Base-by-base conservation (phyloP, 208 protist species). In the Acanthamoeba divionensis region DNA sequence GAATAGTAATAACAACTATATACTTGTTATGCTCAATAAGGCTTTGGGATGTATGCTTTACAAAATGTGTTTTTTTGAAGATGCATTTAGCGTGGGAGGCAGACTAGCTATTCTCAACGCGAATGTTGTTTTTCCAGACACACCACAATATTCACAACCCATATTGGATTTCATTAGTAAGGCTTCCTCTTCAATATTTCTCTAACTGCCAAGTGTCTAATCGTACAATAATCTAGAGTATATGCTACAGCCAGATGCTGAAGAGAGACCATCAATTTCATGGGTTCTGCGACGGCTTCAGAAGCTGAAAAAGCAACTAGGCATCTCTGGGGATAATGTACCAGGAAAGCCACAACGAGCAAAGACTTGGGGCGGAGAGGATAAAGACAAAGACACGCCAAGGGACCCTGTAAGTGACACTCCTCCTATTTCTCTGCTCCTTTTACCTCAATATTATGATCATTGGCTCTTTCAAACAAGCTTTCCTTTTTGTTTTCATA, bases 1-100 rank as follows among this genome's bases (percentile, higher is more conserved):
- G n/a, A 62, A 62, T 29, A n/a, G 6, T 29, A 24, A 67, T 31
- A 26, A 1, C 5, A 29, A 77, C 33, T n/a, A 4, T 33, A 50
- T 66, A 15, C 2, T 15, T 82, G 38, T 21, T 50, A 13, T 33
- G 38, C n/a, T 9, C 13, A 21, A 12, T 7, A n/a, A 86, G 77
- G 77, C 77, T 31, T 44, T 86, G 77, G 77, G 77, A 6, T 86
- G 77, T 36, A 67, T 86, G 55, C 48, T 86, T 10, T 86, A 86
- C 77, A 86, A 66, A 31, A 62, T 86, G 77, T 86, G 77, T 24
- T 86, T 67, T 33, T 86, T 86, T 60, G 77, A 86, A 57, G 77
- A 86, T n/a, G 77, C 77, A n/a, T 86, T 86, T 45, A 66, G 55
- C 55, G 36, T 67, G 31, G 77, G 77, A 24, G 77, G 54, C 26